Evolutionary conservation across 352 stramenopile genomes (phyloP).

Genomic region (Phytophthora citrophthora): DNA sequence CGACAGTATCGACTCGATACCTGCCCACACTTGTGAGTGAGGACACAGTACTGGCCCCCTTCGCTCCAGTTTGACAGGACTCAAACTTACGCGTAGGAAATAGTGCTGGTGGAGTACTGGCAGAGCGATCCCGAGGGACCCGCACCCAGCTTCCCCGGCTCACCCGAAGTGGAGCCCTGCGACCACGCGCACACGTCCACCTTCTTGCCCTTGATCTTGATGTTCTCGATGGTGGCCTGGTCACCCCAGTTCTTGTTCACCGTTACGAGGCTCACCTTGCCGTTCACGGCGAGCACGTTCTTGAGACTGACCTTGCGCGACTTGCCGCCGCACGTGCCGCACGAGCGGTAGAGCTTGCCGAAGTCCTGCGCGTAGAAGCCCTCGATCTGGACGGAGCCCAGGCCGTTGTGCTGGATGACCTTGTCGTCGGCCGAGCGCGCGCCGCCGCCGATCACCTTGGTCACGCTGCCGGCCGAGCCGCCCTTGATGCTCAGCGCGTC

Average conservation of each 20-base stretch:
- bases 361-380: constrained; percentile 25
- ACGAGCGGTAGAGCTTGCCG: constrained; percentile 22
- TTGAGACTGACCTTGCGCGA: constrained; percentile 16
- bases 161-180: constrained; percentile 8
- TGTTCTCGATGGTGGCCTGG: no score
- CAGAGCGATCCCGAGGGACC: constrained; percentile 32
- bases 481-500: constrained; percentile 35
- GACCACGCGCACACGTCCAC: neutral
- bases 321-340: constrained; percentile 11
- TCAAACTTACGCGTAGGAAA: constrained; percentile 19
- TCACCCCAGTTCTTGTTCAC: no score
- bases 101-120: constrained; percentile 29
- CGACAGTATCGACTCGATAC: no score
- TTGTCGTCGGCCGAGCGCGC: constrained; percentile 17
- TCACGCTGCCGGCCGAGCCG: constrained; percentile 14
- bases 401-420: constrained; percentile 18
- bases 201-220: no score
- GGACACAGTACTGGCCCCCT: no score
- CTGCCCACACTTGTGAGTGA: no score
- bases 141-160: constrained; percentile 13
- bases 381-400: constrained; percentile 16
- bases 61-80: neutral
- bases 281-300: constrained; percentile 18
- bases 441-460: constrained; percentile 23
- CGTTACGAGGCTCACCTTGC: neutral